A percentile compares a stretch with the other conserved stretches of the same genome.
Evolutionary conservation across 495 filamentous ascomycete genomes (phyloP).

Genomic region (Diplogelasinospora grovesii): DNA sequence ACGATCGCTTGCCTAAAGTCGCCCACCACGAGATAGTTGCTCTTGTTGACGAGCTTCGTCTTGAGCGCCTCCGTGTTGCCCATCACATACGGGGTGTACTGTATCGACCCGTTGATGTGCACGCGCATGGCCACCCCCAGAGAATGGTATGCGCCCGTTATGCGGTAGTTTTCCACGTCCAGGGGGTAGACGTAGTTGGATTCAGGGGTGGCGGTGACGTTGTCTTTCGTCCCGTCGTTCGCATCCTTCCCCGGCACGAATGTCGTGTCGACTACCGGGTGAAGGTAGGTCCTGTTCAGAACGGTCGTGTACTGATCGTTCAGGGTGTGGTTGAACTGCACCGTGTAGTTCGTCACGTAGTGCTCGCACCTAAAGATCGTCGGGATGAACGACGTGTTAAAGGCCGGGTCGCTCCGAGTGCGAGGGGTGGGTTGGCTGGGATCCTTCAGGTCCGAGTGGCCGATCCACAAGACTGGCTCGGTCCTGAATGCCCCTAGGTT

Average conservation of each 20-base stretch:
- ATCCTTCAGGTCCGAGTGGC: constrained; percentile 5
- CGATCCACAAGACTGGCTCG: constrained; percentile 23
- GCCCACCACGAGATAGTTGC: constrained; percentile 12
- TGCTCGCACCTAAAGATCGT: constrained; percentile 21
- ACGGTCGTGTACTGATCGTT: constrained; percentile 13
- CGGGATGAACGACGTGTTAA: constrained; percentile 13
- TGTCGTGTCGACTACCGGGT: constrained; percentile 18
- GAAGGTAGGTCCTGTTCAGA: constrained; percentile 10
- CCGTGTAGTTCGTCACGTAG: constrained; percentile 19
- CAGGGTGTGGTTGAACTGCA: constrained; percentile 23
- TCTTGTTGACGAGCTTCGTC: constrained; percentile 18
- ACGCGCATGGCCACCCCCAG: constrained; percentile 15
- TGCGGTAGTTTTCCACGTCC: constrained; percentile 16
- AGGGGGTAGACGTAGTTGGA: constrained; percentile 18
- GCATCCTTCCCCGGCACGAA: constrained; percentile 8
- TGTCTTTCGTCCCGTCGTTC: constrained; percentile 19
- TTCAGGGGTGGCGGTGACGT: constrained; percentile 15
- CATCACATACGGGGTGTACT: constrained; percentile 11
- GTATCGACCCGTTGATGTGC: constrained; percentile 14
- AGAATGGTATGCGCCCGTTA: constrained; percentile 20
- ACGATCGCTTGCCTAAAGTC: constrained; percentile 12
- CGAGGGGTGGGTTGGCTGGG: constrained; percentile 5
- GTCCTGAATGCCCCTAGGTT: constrained; percentile 20
- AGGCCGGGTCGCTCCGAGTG: background rate
- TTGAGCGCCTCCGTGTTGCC: constrained; percentile 10